Conservation (phyloP, 2,329 filamentous ascomycete species). For the Neofusicoccum laricinum region DNA sequence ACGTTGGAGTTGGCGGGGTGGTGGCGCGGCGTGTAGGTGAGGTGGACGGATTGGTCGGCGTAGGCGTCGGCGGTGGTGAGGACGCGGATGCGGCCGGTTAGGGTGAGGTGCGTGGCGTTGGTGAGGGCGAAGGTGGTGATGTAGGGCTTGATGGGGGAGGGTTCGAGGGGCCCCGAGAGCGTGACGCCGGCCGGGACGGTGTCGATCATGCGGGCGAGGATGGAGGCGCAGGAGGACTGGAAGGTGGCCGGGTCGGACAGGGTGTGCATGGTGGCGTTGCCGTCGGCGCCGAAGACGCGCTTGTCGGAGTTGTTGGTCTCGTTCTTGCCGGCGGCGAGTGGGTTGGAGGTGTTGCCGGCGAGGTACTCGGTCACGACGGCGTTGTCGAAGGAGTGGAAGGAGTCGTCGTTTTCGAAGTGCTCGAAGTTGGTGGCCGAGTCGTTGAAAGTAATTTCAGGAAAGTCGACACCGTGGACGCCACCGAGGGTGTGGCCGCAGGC, state of each 20-base stretch:
- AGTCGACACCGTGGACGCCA: conserved; percentile 6
- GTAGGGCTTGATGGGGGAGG: not conserved
- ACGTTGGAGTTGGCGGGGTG: too few species aligned
- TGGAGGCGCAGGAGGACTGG: not conserved
- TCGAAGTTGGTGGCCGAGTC: conserved; percentile 5
- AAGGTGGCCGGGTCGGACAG: conserved; percentile 3
- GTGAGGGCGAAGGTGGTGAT: not conserved
- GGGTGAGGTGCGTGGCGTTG: not conserved
- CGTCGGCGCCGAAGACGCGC: conserved; percentile 15
- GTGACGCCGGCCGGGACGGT: not conserved
- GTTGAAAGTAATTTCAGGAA: conserved; percentile 12
- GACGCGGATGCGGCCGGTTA: conserved; percentile 13
- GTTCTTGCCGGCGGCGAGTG: not conserved
- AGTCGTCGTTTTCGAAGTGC: not conserved
- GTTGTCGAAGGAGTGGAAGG: conserved; percentile 5
- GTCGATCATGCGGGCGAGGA: conserved; percentile 16
- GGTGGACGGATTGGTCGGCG: not conserved
- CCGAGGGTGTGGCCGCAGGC: conserved; percentile 13
- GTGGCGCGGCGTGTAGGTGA: not conserved
- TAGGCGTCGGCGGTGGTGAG: not conserved
- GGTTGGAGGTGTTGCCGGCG: not conserved
- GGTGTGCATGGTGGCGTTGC: conserved; percentile 2
- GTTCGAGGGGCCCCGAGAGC: not conserved
- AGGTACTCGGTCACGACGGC: conserved; percentile 15
- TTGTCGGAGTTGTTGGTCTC: not conserved